phyloP scores from a whole-genome alignment of 2,329 filamentous ascomycete genomes.

The Capronia epimyces region DNA sequence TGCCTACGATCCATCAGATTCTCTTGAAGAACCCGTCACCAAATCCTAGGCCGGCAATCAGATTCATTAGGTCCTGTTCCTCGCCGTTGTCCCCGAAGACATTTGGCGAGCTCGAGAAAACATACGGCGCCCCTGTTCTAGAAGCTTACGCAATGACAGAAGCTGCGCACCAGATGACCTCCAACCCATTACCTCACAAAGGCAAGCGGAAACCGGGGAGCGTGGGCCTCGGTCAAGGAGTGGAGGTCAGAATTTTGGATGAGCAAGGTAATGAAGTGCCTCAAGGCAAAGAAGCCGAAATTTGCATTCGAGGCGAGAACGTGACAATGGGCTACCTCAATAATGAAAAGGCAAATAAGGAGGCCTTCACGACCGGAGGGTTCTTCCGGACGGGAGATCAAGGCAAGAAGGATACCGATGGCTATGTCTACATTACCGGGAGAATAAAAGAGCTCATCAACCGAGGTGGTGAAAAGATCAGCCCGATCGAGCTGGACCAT shows the following conservation, averaged over 20 bases:
- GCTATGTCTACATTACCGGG: slow-evolving; percentile 82
- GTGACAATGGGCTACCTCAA: slow-evolving; percentile 82
- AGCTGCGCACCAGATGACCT: slow-evolving; percentile 54
- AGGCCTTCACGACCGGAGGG: slow-evolving; percentile 66
- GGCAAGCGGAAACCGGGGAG: slow-evolving; percentile 72
- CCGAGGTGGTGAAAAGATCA: slow-evolving; percentile 86
- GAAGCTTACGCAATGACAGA: slow-evolving; percentile 94
- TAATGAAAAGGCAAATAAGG: slow-evolving; percentile 68
- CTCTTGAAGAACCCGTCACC: slow-evolving; percentile 69
- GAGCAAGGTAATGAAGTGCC: slow-evolving; percentile 61
- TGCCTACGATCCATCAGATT: slow-evolving; percentile 90
- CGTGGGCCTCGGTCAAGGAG: slow-evolving; percentile 76
- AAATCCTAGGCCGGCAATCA: slow-evolving; percentile 63
- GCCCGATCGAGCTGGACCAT: slow-evolving; percentile 81
- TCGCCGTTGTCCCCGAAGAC: slow-evolving; percentile 75
- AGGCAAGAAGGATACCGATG: slow-evolving; percentile 71
- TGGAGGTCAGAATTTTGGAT: slow-evolving; percentile 73
- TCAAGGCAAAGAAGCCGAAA: slow-evolving; percentile 69
- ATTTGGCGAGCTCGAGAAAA: slow-evolving; percentile 71
- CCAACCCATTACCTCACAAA: slow-evolving; percentile 59
- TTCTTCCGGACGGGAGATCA: slow-evolving; percentile 89
- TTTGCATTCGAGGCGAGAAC: slow-evolving; percentile 75
- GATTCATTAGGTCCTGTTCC: slow-evolving; percentile 84
- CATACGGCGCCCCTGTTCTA: slow-evolving; percentile 72
- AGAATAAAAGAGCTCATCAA: slow-evolving; percentile 88